Conservation (phyloP, 345 rosid genomes). For the Dipteronia sinensis region DNA sequence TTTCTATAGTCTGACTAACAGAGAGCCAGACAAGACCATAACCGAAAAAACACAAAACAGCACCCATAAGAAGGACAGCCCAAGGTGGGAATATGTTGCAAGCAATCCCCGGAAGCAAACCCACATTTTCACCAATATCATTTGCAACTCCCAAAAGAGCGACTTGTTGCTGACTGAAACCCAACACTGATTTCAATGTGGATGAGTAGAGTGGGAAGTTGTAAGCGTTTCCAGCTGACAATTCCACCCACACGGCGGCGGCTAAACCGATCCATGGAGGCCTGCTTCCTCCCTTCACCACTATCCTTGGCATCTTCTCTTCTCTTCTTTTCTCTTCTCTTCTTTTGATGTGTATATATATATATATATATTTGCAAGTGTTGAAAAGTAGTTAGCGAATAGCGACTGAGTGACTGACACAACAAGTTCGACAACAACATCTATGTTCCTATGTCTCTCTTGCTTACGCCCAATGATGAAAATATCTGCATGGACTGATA, state of each 20-base stretch:
- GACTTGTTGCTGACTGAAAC: conserved; percentile 76
- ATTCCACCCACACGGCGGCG: conserved; percentile 86
- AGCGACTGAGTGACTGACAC: no score
- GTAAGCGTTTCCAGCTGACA: conserved; percentile 64
- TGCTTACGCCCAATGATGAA: no score
- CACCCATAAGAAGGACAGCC: conserved; percentile 74
- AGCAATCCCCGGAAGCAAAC: conserved; percentile 81
- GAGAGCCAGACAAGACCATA: conserved; percentile 92
- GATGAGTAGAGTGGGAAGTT: conserved; percentile 87
- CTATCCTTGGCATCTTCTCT: conserved; percentile 9
- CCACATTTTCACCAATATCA: conserved; percentile 90
- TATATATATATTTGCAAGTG: no score
- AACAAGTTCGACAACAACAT: no score
- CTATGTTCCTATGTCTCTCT: no score
- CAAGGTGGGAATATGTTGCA: conserved; percentile 95
- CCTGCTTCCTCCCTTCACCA: conserved; percentile 76
- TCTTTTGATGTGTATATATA: no score
- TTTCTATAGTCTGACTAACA: conserved; percentile 51
- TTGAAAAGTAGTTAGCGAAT: no score
- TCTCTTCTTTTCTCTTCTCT: no score
- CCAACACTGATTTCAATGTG: conserved; percentile 73
- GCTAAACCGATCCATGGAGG: conserved; percentile 98
- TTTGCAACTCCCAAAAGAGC: conserved; percentile 90
- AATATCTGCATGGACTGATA: no score
- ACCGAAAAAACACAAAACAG: conserved; percentile 70